Evolutionary conservation across 495 filamentous ascomycete species (phyloP), one percentile per base, ranked within the genome.

Genomic region (Tetracladium setigerum): DNA sequence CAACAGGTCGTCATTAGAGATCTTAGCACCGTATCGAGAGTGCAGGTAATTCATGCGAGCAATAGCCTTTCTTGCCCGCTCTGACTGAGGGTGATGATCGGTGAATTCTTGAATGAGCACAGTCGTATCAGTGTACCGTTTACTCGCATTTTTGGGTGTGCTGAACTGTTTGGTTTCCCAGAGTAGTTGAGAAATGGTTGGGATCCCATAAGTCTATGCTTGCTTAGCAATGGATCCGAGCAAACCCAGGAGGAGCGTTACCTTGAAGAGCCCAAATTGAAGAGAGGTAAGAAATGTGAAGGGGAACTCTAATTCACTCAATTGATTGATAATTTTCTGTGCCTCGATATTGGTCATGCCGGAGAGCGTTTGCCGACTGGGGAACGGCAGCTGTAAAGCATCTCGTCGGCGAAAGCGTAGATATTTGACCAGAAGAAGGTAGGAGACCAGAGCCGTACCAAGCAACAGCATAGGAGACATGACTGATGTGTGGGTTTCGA

Each of bases 1-100:
- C 2, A 87, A 68, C 61, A 86, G 71, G 50, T 86, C 82, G 11
- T 73, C 67, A 19, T 86, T 75, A 13, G 63, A 63, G 51, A 87
- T 86, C 47, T 73, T 72, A 33, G 80, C 79, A 1, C 71, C 62
- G 59, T 84, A 85, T n/a, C 62, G 60, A 38, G 65, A 67, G 53
- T 87, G 83, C 15, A 87, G 66, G 55, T 69, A 86, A 55, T 83
- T 83, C 59, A 83, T 84, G 37, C 83, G 75, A 4, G 76, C 74
- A 30, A 86, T 67, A 14, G 74, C 74, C 33, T 61, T 61, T 14
- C 66, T 62, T 7, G 73, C 59, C 8, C 81, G 68, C 6, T 65
- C 60, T 1, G 71, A 70, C 10, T 66, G 62, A 0, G 82, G 81
- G 11, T 64, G 57, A 53, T 48, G 35, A 8, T 61, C 64, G 13